Evolutionary conservation across 768 basidiomycete species (phyloP).

Genomic region (Mycena pura): DNA sequence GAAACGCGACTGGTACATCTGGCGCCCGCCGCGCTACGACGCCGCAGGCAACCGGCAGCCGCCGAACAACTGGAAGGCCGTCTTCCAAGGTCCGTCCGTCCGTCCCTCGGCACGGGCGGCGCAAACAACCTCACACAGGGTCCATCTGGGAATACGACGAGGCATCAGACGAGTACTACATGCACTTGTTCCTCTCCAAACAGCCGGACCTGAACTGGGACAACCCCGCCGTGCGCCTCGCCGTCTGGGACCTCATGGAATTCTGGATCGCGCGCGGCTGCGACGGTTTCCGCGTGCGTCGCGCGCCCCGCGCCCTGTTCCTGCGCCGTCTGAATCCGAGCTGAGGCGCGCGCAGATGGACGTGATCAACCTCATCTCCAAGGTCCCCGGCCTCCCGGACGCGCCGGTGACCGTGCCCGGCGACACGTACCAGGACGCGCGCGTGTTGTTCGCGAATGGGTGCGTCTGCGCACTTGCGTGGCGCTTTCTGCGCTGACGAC

Average conservation of each 20-base stretch:
- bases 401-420: constrained; percentile 61
- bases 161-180: constrained; percentile 70
- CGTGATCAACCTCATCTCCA: constrained; percentile 73
- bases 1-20: constrained; percentile 81
- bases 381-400: constrained; percentile 68
- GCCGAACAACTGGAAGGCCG: constrained; percentile 78
- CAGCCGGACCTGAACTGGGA: constrained; percentile 86
- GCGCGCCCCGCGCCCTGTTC: too few species aligned
- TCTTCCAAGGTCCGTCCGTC: constrained; percentile 60
- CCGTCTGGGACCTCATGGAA: constrained; percentile 68
- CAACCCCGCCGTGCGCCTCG: constrained; percentile 62
- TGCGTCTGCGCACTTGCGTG: constrained; percentile 34
- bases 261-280: constrained; percentile 81
- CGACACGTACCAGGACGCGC: constrained; percentile 60
- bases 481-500: not conserved
- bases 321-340: not conserved
- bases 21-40: constrained; percentile 66
- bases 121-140: constrained; percentile 41
- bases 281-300: constrained; percentile 76
- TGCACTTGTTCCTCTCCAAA: constrained; percentile 69
- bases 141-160: constrained; percentile 78
- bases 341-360: constrained; percentile 56
- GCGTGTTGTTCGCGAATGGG: constrained; percentile 66
- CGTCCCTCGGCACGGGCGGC: not conserved
- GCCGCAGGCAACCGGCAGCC: constrained; percentile 59